Evolutionary conservation across 2,329 filamentous ascomycete genomes (phyloP), one percentile per base, ranked within the genome.

Genomic region (Aspergillus novoparasiticus): DNA sequence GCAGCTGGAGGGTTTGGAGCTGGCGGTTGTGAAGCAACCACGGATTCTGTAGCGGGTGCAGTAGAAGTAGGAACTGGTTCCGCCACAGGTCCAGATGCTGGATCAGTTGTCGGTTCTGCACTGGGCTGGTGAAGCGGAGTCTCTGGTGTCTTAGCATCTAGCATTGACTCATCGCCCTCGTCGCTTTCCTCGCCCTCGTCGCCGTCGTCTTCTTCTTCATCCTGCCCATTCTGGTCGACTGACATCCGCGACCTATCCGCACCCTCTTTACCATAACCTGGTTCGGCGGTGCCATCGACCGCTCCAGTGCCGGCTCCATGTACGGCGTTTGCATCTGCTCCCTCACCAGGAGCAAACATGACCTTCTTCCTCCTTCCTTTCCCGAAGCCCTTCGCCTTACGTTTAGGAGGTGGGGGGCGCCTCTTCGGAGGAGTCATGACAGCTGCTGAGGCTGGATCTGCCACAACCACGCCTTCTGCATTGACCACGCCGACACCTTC

Each of bases 311-410:
- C 74, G 36, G 79, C 77, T 26, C 71, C 74, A 61, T 78, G 75
- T 19, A 78, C 75, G 30, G 66, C 62, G 28, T 75, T 65, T 39
- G 74, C 76, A 64, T 76, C 79, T 30, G 62, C 77, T 50, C 69
- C 80, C 76, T 83, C 71, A 59, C 81, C 69, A 82, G 74, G 76
- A 3, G 76, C 75, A 68, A 88, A 87, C 65, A 85, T 84, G 48
- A 88, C 86, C 75, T 89, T 92, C 78, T 89, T 91, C 84, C 90
- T 94, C 66, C 88, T 85, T 19, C 92, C 92, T 66, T 93, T 87
- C 9, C 92, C 92, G 41, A 91, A 88, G 0, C 92, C 90, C 76
- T 91, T 94, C 55, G 86, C 83, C 82, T 94, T 96, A 76, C 92
- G 89, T 76, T 93, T 93, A 0, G 91, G 91, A 1, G 91, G 90